phyloP scores from a whole-genome alignment of 2,329 filamentous ascomycete species.

The Neonectria hederae region DNA sequence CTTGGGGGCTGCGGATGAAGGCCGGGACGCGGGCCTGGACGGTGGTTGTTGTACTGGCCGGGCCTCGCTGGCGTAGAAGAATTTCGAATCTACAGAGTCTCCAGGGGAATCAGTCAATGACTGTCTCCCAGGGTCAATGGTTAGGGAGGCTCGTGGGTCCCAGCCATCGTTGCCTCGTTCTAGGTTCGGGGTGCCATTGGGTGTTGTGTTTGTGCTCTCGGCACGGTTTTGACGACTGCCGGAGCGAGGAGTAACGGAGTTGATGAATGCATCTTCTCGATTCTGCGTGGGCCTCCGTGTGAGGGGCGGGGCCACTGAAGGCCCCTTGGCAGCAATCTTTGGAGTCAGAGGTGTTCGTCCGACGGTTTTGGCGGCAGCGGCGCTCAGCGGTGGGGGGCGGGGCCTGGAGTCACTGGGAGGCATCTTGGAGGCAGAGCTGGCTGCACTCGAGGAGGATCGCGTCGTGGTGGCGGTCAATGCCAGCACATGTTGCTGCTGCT shows the following conservation, averaged over 20 bases:
- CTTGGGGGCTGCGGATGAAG: slow-evolving; percentile 56
- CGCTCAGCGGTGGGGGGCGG: slow-evolving; percentile 74
- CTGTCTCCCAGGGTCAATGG: slow-evolving; percentile 42
- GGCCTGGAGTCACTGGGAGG: slow-evolving; percentile 65
- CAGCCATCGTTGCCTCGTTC: slow-evolving; percentile 55
- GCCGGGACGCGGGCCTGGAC: slow-evolving; percentile 47
- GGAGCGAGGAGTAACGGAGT: slow-evolving; percentile 82
- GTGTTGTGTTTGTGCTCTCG: slow-evolving; percentile 74
- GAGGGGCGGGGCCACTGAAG: slow-evolving; percentile 55
- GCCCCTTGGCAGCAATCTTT: slow-evolving; percentile 61
- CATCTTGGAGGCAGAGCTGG: slow-evolving; percentile 43
- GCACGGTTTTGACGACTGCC: slow-evolving; percentile 76
- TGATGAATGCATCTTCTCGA: slow-evolving; percentile 56
- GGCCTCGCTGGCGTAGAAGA: slow-evolving; percentile 91
- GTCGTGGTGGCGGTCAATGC: slow-evolving; percentile 44
- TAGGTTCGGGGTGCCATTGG: slow-evolving; percentile 66
- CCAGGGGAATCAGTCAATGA: slow-evolving; percentile 41
- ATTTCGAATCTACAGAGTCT: slow-evolving; percentile 63
- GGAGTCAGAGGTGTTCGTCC: slow-evolving; percentile 62
- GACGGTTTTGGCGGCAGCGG: slow-evolving; percentile 65
- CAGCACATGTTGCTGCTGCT: slow-evolving; percentile 44
- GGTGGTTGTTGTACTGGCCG: slow-evolving; percentile 56
- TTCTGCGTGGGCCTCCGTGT: slow-evolving; percentile 47
- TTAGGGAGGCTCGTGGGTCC: slow-evolving; percentile 52
- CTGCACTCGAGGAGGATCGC: slow-evolving; percentile 41